Evolutionary conservation across 2,329 filamentous ascomycete genomes (phyloP), one percentile per base, ranked within the genome.

Genomic region (Aureobasidium subglaciale): DNA sequence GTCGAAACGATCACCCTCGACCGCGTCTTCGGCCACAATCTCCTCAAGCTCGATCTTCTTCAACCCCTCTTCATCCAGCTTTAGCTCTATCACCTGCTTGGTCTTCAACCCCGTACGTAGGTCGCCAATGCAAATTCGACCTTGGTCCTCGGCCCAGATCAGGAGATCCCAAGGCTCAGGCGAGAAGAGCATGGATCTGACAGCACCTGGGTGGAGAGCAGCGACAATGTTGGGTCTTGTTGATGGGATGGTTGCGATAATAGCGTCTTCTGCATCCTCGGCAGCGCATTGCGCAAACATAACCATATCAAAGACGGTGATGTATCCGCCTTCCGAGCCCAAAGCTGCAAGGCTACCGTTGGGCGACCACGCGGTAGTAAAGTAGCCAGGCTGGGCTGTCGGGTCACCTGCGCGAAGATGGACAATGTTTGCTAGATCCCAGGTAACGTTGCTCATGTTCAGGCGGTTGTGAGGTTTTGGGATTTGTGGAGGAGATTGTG

Each of bases 131-230:
- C 87, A 88, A 15, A 91, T 77, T 56, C 84, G 78, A 3, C 86
- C 87, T 60, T 88, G 85, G 64, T 96, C 88, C 70, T 99, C 93
- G 8, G 90, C 88, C 91, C 93, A 97, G 6, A 95, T 87, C 37
- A 99, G 75, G 16, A 99, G 80, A 67, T 96, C 92, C 76, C 86
- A 92, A 0, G 91, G 89, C 1, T 88, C 87, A 0, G 92, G 91
- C 4, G 88, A 90, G 67, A 99, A 99, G 1, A 86, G 80, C 87
- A 97, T 95, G 59, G 90, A 89, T 59, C 93, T 82, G 53, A 97
- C 84, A 29, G 92, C 90, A 40, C 92, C 92, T 18, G 81, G 70
- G 60, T 66, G 63, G 4, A 54, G 48, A 11, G 42, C 48, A n/a
- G 56, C 56, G 11, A 63, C 62, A 9, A 69, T 78, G 38, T 67